A percentile compares a stretch with the other conserved stretches of the same genome.
Conservation (phyloP, 2,329 filamentous ascomycete species). For the Fusarium sp. region DNA sequence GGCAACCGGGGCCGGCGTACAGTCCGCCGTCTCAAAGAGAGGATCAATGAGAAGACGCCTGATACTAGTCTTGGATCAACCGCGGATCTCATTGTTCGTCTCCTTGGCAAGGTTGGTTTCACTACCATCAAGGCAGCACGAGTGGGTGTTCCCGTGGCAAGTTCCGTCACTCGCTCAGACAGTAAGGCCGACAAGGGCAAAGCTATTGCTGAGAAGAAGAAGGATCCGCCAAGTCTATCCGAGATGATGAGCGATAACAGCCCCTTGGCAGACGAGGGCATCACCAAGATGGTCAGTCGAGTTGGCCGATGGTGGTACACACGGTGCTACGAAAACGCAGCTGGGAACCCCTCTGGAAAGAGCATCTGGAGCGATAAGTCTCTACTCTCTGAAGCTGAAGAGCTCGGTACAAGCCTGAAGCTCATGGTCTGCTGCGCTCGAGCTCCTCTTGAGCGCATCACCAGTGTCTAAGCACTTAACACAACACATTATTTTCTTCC, state of each 20-base stretch:
- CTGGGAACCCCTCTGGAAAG: constrained; percentile 56
- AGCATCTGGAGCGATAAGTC: constrained; percentile 83
- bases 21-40: constrained; percentile 77
- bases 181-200: constrained; percentile 26
- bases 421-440: constrained; percentile 92
- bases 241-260: constrained; percentile 79
- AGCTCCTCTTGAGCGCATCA: constrained; percentile 70
- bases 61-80: constrained; percentile 70
- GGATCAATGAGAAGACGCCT: constrained; percentile 69
- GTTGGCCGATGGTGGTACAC: constrained; percentile 98
- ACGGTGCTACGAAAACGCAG: constrained; percentile 83
- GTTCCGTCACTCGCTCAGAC: constrained; percentile 53
- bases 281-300: constrained; percentile 90
- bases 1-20: constrained; percentile 75
- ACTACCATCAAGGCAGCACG: constrained; percentile 78
- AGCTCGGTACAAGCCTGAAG: constrained; percentile 86
- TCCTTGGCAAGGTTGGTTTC: constrained; percentile 77
- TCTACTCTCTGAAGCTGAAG: constrained; percentile 85
- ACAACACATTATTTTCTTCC: constrained; percentile 20
- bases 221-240: constrained; percentile 66
- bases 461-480: constrained; percentile 54
- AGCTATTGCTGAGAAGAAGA: constrained; percentile 43
- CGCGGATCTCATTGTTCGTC: constrained; percentile 70
- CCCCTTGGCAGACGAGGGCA: constrained; percentile 80
- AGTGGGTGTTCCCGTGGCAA: constrained; percentile 80